These are phyloP conservation scores for Cryptosporidium andersoni DNA, from an alignment of 169 alveolate species.

Conservation along the genomic window DNA sequence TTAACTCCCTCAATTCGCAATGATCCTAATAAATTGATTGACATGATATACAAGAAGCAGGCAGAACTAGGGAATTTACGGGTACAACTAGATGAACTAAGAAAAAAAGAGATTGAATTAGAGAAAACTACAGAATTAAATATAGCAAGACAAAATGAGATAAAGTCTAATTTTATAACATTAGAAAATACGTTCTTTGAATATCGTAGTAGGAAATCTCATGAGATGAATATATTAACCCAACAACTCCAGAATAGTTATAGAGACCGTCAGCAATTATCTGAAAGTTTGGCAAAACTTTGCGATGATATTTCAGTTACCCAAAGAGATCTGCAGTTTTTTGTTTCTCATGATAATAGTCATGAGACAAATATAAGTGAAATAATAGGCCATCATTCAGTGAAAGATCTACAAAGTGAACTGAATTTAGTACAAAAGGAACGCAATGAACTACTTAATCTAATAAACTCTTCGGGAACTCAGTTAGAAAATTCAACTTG, in stretches of 20 bases:
- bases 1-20: not conserved
- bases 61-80: constrained; percentile 17
- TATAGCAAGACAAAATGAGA: constrained; percentile 49
- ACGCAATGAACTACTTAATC: constrained; percentile 1
- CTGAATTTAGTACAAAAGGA: not conserved
- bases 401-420: not conserved
- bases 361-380: not conserved
- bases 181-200: constrained; percentile 21
- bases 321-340: not conserved
- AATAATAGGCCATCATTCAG: not conserved
- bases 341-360: not conserved
- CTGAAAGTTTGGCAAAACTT: not conserved
- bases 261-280: not conserved
- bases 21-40: not conserved
- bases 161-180: constrained; percentile 7
- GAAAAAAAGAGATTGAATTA: constrained; percentile 35
- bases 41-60: constrained; percentile 24
- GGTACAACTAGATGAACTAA: constrained; percentile 28
- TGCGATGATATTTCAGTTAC: too few species aligned
- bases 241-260: constrained; percentile 9
- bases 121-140: constrained; percentile 26
- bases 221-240: constrained; percentile 9
- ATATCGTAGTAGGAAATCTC: not conserved
- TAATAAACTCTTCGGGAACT: constrained; percentile 10
- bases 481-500: not conserved